Percentiles rank a stretch among this genome's conserved stretches.
These are phyloP conservation scores for Crotalaria pallida DNA, from an alignment of 306 rosid species.

Conservation along the genomic window DNA sequence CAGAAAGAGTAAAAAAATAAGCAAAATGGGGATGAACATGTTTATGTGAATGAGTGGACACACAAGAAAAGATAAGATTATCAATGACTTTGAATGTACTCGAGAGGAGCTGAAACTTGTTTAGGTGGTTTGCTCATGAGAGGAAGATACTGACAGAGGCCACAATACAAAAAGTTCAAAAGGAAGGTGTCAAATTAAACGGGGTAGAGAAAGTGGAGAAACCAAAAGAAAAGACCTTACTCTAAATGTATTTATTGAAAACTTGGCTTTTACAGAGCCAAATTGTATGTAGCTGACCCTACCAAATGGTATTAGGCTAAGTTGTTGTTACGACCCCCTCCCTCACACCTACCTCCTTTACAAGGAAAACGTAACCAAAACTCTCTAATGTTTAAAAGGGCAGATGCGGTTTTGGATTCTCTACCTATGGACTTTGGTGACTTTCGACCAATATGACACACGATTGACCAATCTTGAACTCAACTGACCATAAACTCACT, in stretches of 20 bases:
- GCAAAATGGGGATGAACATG: background rate
- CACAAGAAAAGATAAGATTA: background rate
- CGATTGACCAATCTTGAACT: no score
- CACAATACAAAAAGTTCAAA: background rate
- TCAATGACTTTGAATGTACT: background rate
- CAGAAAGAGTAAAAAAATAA: background rate
- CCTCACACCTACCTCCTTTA: background rate
- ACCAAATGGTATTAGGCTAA: background rate
- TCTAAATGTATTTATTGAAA: background rate
- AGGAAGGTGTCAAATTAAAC: background rate
- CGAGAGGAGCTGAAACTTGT: background rate
- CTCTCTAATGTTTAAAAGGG: no score
- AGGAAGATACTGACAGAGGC: background rate
- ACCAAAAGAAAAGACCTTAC: background rate
- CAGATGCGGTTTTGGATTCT: no score
- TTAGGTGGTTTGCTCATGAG: background rate
- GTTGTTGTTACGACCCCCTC: background rate
- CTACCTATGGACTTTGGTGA: no score
- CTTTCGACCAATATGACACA: no score
- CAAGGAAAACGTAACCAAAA: background rate
- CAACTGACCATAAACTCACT: no score
- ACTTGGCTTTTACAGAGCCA: background rate
- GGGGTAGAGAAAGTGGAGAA: background rate
- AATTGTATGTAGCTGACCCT: background rate
- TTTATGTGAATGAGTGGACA: background rate